Evolutionary conservation across 768 basidiomycete species (phyloP).

Genomic region (Sarcodon aspratus): DNA sequence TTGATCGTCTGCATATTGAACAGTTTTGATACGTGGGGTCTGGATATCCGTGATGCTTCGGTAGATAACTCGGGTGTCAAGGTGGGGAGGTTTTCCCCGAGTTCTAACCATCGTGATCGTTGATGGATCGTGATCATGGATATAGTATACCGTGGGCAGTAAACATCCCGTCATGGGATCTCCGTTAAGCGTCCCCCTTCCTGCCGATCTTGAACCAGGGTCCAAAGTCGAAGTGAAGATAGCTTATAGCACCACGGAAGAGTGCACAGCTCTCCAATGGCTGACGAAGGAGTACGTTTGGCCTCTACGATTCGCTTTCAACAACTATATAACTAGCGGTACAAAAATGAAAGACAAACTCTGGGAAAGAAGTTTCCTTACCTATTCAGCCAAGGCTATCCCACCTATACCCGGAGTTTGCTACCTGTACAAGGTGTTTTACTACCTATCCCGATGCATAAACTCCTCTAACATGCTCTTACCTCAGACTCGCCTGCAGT

Average conservation of each 20-base stretch:
- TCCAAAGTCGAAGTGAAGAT: conserved; percentile 38
- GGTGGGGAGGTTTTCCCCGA: background rate
- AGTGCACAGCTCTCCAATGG: conserved; percentile 80
- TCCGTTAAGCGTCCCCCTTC: conserved; percentile 52
- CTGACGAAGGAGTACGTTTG: conserved; percentile 58
- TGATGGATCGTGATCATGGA: background rate
- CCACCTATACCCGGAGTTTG: conserved; percentile 77
- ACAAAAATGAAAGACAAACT: conserved; percentile 47
- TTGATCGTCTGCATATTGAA: background rate
- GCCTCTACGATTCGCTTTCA: background rate
- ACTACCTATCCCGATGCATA: background rate
- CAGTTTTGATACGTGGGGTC: background rate
- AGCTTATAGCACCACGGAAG: conserved; percentile 61
- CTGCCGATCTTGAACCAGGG: conserved; percentile 27
- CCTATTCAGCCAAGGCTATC: conserved; percentile 89
- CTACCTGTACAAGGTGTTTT: conserved; percentile 64
- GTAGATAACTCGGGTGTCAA: background rate
- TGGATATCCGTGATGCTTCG: background rate
- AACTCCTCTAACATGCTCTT: background rate
- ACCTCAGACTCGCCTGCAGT: conserved; percentile 73
- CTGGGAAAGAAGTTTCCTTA: conserved; percentile 79
- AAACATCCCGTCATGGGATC: conserved; percentile 70
- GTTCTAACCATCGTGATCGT: background rate
- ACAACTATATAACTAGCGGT: background rate
- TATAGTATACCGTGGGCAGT: conserved; percentile 40